A percentile compares a stretch with the other conserved stretches of the same genome.
Conservation (phyloP, 2,329 filamentous ascomycete genomes). For the Neonectria faginata region DNA sequence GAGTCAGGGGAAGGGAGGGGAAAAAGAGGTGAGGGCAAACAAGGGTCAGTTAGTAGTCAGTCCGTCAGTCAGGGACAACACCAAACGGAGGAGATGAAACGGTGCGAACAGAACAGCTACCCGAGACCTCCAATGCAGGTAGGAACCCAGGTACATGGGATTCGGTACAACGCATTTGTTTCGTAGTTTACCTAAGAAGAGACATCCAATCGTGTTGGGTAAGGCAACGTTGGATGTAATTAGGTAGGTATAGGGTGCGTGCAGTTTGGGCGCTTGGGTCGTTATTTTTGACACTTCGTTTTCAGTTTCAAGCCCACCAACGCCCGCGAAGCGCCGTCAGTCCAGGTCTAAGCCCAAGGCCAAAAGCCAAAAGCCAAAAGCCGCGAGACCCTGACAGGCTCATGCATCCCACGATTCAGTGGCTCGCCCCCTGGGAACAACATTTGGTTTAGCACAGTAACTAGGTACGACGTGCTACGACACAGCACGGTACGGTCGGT, state of each 20-base stretch:
- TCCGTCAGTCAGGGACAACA: neutral
- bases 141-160: too few relatives aligned
- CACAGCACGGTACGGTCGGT: too few relatives aligned
- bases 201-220: neutral
- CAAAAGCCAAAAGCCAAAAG: slow-evolving; percentile 2
- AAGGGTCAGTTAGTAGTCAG: neutral
- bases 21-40: neutral
- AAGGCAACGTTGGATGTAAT: too few relatives aligned
- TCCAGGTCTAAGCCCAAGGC: slow-evolving; percentile 3
- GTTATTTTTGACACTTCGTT: slow-evolving; percentile 7
- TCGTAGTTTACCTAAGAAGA: neutral
- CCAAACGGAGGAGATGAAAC: neutral
- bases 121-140: neutral
- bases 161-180: neutral
- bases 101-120: neutral
- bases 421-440: neutral
- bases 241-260: neutral
- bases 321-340: neutral
- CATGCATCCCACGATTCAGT: slow-evolving; percentile 11
- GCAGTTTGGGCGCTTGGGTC: neutral
- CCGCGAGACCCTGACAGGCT: neutral
- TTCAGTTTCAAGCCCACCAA: neutral
- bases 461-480: neutral
- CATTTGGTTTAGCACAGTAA: neutral
- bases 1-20: neutral